Percentiles rank a stretch among this genome's conserved stretches.
phyloP scores from a whole-genome alignment of 148 eudicot species.

The Fagopyrum homotropicum region DNA sequence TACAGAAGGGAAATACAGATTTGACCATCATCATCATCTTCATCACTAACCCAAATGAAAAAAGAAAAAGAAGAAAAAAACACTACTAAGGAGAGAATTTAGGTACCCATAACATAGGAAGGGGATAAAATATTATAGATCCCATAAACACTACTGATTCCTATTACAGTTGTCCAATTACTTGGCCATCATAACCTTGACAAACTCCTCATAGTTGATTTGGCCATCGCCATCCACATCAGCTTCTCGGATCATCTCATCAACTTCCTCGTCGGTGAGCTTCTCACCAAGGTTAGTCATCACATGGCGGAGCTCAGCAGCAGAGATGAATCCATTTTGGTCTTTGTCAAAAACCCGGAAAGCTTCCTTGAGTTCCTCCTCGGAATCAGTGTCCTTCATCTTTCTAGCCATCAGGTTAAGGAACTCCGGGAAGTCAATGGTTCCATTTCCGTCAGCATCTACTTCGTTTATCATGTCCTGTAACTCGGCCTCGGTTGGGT shows the following conservation, averaged over 20 bases:
- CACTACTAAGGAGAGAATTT: neutral
- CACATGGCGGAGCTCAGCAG: constrained; percentile 84
- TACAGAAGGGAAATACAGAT: neutral
- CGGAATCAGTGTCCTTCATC: constrained; percentile 83
- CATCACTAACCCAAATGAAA: neutral
- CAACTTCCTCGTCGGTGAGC: constrained; percentile 78
- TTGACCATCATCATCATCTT: neutral
- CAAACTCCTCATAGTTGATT: constrained; percentile 78
- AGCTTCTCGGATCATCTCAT: constrained; percentile 79
- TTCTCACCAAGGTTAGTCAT: constrained; percentile 82
- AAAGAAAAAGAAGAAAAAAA: neutral
- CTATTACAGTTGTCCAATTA: constrained; percentile 8
- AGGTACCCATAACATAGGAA: neutral
- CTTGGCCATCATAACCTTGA: constrained; percentile 73
- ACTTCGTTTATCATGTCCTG: constrained; percentile 76
- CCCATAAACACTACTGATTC: constrained; percentile 5
- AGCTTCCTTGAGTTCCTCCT: constrained; percentile 77
- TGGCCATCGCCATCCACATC: constrained; percentile 83
- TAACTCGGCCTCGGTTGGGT: constrained; percentile 81
- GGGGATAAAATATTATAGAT: neutral
- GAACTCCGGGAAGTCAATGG: constrained; percentile 77
- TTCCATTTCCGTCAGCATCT: constrained; percentile 67
- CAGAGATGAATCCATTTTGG: constrained; percentile 76
- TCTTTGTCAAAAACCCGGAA: constrained; percentile 83
- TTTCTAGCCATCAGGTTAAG: constrained; percentile 74